phyloP scores from a whole-genome alignment of 78 protist species.

The slime mould (Dictyostelium discoideum) region DNA sequence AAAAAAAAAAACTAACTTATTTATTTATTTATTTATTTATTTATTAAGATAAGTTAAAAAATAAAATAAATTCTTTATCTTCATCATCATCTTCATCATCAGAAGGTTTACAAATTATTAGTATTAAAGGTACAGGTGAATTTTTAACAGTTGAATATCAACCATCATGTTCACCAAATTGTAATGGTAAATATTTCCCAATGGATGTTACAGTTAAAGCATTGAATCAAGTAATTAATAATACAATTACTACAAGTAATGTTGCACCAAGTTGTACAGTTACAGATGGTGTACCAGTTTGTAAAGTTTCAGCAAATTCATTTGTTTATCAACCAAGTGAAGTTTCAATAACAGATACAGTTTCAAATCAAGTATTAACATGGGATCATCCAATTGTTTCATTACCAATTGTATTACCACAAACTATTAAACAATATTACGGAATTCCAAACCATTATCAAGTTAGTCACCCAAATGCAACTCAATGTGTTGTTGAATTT shows the following conservation, averaged over 20 bases:
- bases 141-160: not conserved
- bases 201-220: conserved; percentile 6
- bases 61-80: not conserved
- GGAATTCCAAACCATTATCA: conserved; percentile 48
- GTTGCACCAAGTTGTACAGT: conserved; percentile 32
- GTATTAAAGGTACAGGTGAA: conserved; percentile 37
- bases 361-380: not conserved
- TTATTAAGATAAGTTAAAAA: not conserved
- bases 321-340: not conserved
- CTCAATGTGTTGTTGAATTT: conserved; percentile 82
- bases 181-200: conserved; percentile 45
- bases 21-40: too few relatives aligned
- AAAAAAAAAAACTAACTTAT: not conserved
- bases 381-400: conserved; percentile 32
- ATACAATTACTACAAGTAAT: not conserved
- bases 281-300: not conserved
- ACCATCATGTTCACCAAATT: conserved; percentile 44
- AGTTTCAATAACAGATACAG: not conserved
- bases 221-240: not conserved
- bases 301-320: not conserved
- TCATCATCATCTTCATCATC: not conserved
- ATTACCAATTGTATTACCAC: conserved; percentile 57
- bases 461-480: conserved; percentile 41
- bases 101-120: conserved; percentile 10
- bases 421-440: conserved; percentile 40